These are phyloP conservation scores for Claviceps arundinis DNA, from an alignment of 2,329 filamentous ascomycete genomes.

Conservation along the genomic window DNA sequence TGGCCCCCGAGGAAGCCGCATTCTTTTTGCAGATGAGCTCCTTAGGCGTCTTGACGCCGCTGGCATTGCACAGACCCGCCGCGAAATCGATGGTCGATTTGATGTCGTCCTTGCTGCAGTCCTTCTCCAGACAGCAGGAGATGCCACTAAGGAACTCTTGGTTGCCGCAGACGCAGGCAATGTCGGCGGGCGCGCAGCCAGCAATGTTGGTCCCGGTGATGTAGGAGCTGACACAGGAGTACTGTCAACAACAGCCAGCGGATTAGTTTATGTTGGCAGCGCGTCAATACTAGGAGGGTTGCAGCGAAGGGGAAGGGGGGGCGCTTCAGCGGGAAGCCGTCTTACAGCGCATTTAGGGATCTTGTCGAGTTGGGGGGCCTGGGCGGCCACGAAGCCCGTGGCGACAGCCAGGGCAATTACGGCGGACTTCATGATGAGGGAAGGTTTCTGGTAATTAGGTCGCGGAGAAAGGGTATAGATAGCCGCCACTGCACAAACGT, in stretches of 20 bases:
- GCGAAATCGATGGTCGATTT: slow-evolving; percentile 24
- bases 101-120: slow-evolving; percentile 21
- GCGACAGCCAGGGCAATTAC: slow-evolving; percentile 17
- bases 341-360: slow-evolving; percentile 21
- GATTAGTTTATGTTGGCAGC: too few relatives aligned
- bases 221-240: slow-evolving; percentile 19
- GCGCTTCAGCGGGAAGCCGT: neutral
- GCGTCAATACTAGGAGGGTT: too few relatives aligned
- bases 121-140: slow-evolving; percentile 26
- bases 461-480: neutral
- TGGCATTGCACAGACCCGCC: slow-evolving; percentile 23
- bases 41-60: slow-evolving; percentile 22
- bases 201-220: slow-evolving; percentile 21
- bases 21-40: slow-evolving; percentile 22
- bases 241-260: slow-evolving; percentile 11
- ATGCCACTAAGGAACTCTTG: slow-evolving; percentile 24
- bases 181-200: slow-evolving; percentile 25
- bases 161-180: slow-evolving; percentile 29
- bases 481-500: neutral
- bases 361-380: slow-evolving; percentile 12
- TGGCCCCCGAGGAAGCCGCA: slow-evolving; percentile 5
- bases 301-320: neutral
- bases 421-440: slow-evolving; percentile 22
- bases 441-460: neutral
- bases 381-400: slow-evolving; percentile 21